Percentiles rank a stretch among this genome's conserved stretches.
phyloP scores from a whole-genome alignment of 1,284 basidiomycete species.

The Trametes polyzona region DNA sequence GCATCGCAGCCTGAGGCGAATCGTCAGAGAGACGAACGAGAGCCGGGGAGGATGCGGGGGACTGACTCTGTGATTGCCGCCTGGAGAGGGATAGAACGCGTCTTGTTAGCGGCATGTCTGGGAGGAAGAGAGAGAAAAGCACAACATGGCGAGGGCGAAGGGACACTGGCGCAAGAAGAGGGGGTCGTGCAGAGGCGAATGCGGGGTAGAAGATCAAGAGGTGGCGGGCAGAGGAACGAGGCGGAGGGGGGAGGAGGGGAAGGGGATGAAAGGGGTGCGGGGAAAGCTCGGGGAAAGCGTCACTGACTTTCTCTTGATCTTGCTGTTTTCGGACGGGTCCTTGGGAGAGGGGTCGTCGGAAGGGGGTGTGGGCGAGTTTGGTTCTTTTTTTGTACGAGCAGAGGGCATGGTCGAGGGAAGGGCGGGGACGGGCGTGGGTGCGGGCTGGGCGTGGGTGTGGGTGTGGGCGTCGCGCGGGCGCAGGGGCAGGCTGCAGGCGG shows the following conservation, averaged over 20 bases:
- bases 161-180: constrained; percentile 9
- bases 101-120: constrained; percentile 32
- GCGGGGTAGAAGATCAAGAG: constrained; percentile 37
- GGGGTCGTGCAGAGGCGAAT: constrained; percentile 21
- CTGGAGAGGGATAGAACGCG: constrained; percentile 43
- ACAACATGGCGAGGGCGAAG: constrained; percentile 28
- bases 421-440: constrained; percentile 37
- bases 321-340: constrained; percentile 64
- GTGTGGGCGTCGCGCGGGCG: too few species aligned
- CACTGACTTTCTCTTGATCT: constrained; percentile 76
- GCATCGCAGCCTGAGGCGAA: constrained; percentile 73
- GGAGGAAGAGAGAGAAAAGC: constrained; percentile 23
- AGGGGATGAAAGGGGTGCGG: constrained; percentile 35
- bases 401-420: constrained; percentile 56
- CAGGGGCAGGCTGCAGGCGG: too few species aligned
- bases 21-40: constrained; percentile 20
- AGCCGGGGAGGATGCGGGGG: constrained; percentile 24
- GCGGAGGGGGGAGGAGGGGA: constrained; percentile 21
- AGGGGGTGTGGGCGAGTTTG: constrained; percentile 59
- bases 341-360: constrained; percentile 59
- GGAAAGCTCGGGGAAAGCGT: constrained; percentile 43
- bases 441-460: constrained; percentile 29
- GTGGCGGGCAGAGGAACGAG: constrained; percentile 39
- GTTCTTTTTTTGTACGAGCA: constrained; percentile 68
- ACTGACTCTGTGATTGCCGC: constrained; percentile 79